These are phyloP conservation scores for Phoenix dactylifera DNA, from an alignment of 176 grass and related monocot genomes.

Conservation along the genomic window DNA sequence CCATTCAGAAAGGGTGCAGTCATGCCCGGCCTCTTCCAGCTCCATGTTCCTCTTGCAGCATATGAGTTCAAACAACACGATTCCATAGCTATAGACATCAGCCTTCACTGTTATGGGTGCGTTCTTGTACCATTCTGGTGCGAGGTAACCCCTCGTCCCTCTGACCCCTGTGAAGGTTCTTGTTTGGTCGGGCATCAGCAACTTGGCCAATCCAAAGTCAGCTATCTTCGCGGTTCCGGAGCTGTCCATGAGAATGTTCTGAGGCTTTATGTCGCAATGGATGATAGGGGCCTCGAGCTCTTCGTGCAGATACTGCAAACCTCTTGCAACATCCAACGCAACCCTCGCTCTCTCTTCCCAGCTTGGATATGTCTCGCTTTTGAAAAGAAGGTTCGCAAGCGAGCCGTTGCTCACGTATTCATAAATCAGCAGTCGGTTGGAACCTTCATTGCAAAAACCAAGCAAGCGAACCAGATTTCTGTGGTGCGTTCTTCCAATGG, in stretches of 20 bases:
- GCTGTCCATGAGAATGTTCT: slow-evolving; percentile 47
- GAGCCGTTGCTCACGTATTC: slow-evolving; percentile 54
- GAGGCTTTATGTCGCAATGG: slow-evolving; percentile 53
- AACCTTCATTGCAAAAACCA: slow-evolving; percentile 43
- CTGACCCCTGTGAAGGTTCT: slow-evolving; percentile 34
- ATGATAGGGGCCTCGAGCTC: slow-evolving; percentile 28
- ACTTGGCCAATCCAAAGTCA: slow-evolving; percentile 51
- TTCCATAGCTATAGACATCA: slow-evolving; percentile 50
- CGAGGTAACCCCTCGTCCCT: slow-evolving; percentile 40
- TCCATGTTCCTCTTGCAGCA: slow-evolving; percentile 35
- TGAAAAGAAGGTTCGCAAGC: slow-evolving; percentile 43
- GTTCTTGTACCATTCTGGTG: slow-evolving; percentile 35
- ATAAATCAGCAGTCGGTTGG: slow-evolving; percentile 34
- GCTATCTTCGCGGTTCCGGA: slow-evolving; percentile 37
- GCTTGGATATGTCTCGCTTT: slow-evolving; percentile 4
- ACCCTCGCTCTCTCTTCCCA: slow-evolving; percentile 31
- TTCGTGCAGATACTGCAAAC: slow-evolving; percentile 39
- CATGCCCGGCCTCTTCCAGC: slow-evolving; percentile 19
- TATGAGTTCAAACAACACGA: slow-evolving; percentile 41
- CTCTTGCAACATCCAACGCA: slow-evolving; percentile 23
- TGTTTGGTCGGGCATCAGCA: slow-evolving; percentile 28
- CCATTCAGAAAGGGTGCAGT: slow-evolving; percentile 13
- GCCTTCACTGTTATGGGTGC: slow-evolving; percentile 28
- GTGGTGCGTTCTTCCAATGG: slow-evolving; percentile 45
- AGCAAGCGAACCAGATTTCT: slow-evolving; percentile 42